Percentiles rank a stretch among this genome's conserved stretches.
Evolutionary conservation across 345 rosid species (phyloP).

Genomic region (Eutrema japonicum): DNA sequence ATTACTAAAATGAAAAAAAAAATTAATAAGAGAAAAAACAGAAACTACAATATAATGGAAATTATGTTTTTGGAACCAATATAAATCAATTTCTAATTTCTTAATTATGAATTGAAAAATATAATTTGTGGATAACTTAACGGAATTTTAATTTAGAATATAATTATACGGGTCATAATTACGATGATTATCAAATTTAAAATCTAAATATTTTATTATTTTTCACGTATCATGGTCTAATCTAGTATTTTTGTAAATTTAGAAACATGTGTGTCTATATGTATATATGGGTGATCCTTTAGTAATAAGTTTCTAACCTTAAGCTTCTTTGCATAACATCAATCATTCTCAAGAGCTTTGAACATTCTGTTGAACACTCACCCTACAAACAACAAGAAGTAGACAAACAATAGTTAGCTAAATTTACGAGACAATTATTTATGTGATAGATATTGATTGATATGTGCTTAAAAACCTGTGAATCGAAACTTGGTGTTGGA

Average conservation of each 20-base stretch:
- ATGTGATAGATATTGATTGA: not conserved
- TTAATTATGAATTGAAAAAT: too few species aligned
- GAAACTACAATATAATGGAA: too few species aligned
- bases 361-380: slow-evolving; percentile 59
- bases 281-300: not conserved
- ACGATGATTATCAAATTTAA: too few species aligned
- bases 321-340: slow-evolving; percentile 64
- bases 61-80: too few species aligned
- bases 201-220: too few species aligned
- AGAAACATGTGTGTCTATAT: not conserved
- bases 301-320: slow-evolving; percentile 49
- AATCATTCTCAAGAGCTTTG: slow-evolving; percentile 60
- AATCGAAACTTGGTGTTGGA: slow-evolving; percentile 38
- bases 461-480: slow-evolving; percentile 46
- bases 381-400: slow-evolving; percentile 46
- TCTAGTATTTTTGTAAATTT: not conserved
- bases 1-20: too few species aligned
- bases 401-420: slow-evolving; percentile 2
- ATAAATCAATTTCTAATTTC: too few species aligned
- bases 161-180: too few species aligned
- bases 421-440: not conserved
- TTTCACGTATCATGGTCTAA: too few species aligned
- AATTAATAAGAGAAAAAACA: too few species aligned
- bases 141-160: too few species aligned
- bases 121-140: too few species aligned